Evolutionary conservation across 352 stramenopile species (phyloP), one percentile per base, ranked within the genome.

Genomic region (Phytophthora pinifolia): DNA sequence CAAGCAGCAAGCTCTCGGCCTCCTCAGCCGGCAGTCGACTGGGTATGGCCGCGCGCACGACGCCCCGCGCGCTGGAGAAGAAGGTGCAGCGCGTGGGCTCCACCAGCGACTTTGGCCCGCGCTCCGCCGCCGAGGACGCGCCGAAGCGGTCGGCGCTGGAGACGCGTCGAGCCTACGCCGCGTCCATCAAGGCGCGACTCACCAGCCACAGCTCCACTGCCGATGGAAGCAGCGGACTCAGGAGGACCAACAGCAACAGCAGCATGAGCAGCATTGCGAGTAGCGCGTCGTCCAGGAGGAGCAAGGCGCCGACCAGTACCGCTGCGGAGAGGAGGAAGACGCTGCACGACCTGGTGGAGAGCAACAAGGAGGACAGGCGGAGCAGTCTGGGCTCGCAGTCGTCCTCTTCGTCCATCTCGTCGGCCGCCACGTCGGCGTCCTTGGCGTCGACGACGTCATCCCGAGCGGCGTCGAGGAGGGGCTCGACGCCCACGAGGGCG

Each of bases 351-450:
- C 53, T 78, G 29, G 59, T 78, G 15, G 71, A 70, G 32, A 67
- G 51, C 34, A 72, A 76, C 33, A 67, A 70, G 38, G 68, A 77
- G 22, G 51, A 70, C 8, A 58, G 74, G 27, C 74, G 74, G 35
- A 79, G 58, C 42, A 85, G 72, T 52, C 55, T 85, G 7, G 65
- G 62, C 20, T 84, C 74, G 9, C 70, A 77, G 58, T 85, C 74
- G 31, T 83, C 72, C 30, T 70, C 43, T 17, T 83, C 74, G 42
- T 82, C 74, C 2, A 66, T 74, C 15, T 74, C 70, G 15, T 78
- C 74, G 9, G 67, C 66, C 1, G 57, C 72, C n/a, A 71, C 69
- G 31, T 69, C 67, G 12, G 46, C 59, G 52, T 74, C 66, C 1
- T 54, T 74, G 12, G 41, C 66, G 43, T 73, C 69, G 17, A 60